Evolutionary conservation across 805 yeast genomes (phyloP).

Genomic region (Vanderwaltozyma verrucispora): DNA sequence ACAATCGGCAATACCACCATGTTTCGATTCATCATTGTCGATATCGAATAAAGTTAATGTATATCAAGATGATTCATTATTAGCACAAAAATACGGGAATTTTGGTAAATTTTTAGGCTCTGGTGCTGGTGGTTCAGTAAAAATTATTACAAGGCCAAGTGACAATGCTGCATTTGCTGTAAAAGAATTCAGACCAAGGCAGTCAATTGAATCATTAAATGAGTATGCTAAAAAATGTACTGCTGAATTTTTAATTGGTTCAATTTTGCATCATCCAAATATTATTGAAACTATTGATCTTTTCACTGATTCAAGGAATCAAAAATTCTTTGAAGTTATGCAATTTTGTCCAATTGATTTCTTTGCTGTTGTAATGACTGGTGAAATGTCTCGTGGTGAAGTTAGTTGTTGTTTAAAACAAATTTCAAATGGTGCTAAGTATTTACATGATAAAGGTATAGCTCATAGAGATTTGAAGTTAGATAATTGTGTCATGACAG

Average conservation of each 20-base stretch:
- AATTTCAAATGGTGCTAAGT: conserved; percentile 56
- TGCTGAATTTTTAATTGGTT: conserved; percentile 76
- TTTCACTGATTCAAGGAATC: conserved; percentile 41
- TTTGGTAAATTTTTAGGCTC: conserved; percentile 67
- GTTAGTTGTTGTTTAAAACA: conserved; percentile 75
- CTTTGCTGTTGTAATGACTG: conserved; percentile 79
- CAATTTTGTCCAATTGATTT: conserved; percentile 79
- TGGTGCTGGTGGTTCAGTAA: conserved; percentile 82
- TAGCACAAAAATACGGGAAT: conserved; percentile 55
- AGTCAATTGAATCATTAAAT: conserved; percentile 54
- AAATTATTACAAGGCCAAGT: conserved; percentile 53
- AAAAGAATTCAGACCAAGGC: conserved; percentile 64
- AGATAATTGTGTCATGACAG: conserved; percentile 72
- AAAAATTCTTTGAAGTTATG: conserved; percentile 71
- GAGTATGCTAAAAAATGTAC: conserved; percentile 81
- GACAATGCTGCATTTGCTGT: conserved; percentile 71
- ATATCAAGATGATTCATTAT: conserved; percentile 39
- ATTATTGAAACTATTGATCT: conserved; percentile 70
- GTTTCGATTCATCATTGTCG: conserved; percentile 23
- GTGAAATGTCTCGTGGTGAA: conserved; percentile 69
- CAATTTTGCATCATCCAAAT: conserved; percentile 71
- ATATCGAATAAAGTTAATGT: conserved; percentile 26
- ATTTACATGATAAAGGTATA: conserved; percentile 65
- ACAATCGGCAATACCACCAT: conserved; percentile 27
- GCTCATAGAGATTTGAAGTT: conserved; percentile 77